Conservation (phyloP, 768 basidiomycete species). For the Infundibulicybe gibba region DNA sequence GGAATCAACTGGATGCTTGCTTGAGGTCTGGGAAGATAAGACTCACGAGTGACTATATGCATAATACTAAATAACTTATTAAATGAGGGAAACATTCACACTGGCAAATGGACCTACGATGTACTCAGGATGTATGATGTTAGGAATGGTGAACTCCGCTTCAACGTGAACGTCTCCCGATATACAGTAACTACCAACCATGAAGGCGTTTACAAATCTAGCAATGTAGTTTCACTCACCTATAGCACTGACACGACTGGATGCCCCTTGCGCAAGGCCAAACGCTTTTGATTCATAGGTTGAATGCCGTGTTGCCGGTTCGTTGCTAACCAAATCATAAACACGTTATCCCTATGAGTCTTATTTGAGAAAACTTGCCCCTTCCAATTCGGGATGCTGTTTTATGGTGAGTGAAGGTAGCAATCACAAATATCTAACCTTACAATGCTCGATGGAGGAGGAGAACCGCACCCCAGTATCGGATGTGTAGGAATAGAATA, state of each 20-base stretch:
- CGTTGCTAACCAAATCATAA: slow-evolving; percentile 27
- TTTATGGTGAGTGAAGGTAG: slow-evolving; percentile 9
- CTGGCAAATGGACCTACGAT: slow-evolving; percentile 44
- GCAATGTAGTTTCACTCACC: slow-evolving; percentile 36
- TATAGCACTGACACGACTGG: slow-evolving; percentile 64
- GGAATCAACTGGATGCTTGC: slow-evolving; percentile 11
- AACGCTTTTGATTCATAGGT: slow-evolving; percentile 62
- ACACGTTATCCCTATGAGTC: not conserved
- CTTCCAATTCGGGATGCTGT: slow-evolving; percentile 71
- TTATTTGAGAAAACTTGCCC: slow-evolving; percentile 39
- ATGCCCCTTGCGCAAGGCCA: slow-evolving; percentile 72
- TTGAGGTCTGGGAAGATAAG: not conserved
- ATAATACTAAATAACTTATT: slow-evolving; percentile 51
- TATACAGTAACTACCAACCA: slow-evolving; percentile 49
- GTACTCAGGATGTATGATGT: slow-evolving; percentile 69
- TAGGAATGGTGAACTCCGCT: slow-evolving; percentile 59
- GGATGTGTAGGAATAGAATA: slow-evolving; percentile 64
- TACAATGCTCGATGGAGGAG: slow-evolving; percentile 79
- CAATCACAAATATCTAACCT: slow-evolving; percentile 25
- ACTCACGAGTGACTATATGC: slow-evolving; percentile 67
- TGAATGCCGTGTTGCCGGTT: slow-evolving; percentile 41
- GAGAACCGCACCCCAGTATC: slow-evolving; percentile 75
- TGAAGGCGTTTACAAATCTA: not conserved
- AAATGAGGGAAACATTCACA: slow-evolving; percentile 7
- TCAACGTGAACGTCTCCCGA: slow-evolving; percentile 58